Base-by-base conservation (phyloP, 2,329 filamentous ascomycete species). In the Chrysosporium keratinophilum region DNA sequence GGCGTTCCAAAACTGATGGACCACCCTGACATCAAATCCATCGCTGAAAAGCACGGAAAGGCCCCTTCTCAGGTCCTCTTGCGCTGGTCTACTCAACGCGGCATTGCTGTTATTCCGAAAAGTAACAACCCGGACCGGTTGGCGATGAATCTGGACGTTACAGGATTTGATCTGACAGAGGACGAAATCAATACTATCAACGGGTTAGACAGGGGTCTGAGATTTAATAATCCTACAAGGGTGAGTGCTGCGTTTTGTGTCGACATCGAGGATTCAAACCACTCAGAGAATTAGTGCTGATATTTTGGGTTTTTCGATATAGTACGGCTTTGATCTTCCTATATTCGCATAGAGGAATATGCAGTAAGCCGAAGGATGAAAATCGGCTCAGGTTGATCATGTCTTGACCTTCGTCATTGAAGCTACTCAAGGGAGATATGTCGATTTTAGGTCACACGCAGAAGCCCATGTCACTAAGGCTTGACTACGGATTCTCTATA, bases 21-120 rank as follows among this genome's bases (percentile, higher is more conserved):
- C 65, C 79, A 88, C 68, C 71, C 78, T 17, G 71, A 77, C 51
- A 76, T 95, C 69, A 81, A 78, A 62, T 67, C 63, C 48, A 78
- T 90, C 58, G 83, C 87, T 15, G 69, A 77, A 63, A 88, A 86
- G 75, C 76, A 87, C 65, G 74, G 74, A 67, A 88, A 85, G 76
- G 82, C 83, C 7, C 77, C 87, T 5, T 85, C 87, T 14, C 88
- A 95, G 78, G 78, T 95, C 28, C 78, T 95, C 57, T 77, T 95
- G 61, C 80, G 88, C 63, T 95, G 89, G 89, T 82, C 88, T 19
- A 94, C 88, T 14, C 88, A 94, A 77, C 79, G 85, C 49, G 82
- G 82, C 33, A 75, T 93, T 54, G 85, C 87, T 46, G 85, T 93
- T 62, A 93, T 93, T 63, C 87, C 87, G 62, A 91, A 91, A 80